Evolutionary conservation across 2,329 filamentous ascomycete species (phyloP).

Genomic region (Nemania diffusa): DNA sequence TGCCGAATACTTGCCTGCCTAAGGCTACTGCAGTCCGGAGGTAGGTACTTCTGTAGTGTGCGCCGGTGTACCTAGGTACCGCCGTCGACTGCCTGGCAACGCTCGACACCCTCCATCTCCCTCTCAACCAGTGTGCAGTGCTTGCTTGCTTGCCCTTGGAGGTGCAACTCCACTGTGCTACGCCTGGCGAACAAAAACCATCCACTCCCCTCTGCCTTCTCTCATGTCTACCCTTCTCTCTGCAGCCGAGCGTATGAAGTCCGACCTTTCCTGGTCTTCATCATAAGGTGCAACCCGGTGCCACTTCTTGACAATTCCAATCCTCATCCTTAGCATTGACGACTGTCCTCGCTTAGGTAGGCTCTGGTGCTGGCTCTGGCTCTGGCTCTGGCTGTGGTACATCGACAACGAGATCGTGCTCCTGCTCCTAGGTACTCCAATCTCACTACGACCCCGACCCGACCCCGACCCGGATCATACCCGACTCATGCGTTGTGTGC

Average conservation of each 20-base stretch:
- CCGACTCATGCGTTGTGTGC: too few relatives aligned
- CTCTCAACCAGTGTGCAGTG: slow-evolving; percentile 43
- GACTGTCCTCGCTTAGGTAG: slow-evolving; percentile 32
- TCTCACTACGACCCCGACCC: slow-evolving; percentile 8
- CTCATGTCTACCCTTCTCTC: slow-evolving; percentile 36
- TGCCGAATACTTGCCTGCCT: too few relatives aligned
- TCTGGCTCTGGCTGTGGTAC: too few relatives aligned
- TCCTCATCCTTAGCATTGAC: slow-evolving; percentile 41
- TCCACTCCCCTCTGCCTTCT: slow-evolving; percentile 42
- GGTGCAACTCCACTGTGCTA: slow-evolving; percentile 44
- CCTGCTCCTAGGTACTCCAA: not conserved
- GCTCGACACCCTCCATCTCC: slow-evolving; percentile 40
- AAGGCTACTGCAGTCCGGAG: not conserved
- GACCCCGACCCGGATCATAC: slow-evolving; percentile 12
- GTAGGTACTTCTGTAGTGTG: not conserved
- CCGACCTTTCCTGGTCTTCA: slow-evolving; percentile 32
- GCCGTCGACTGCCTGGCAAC: slow-evolving; percentile 44
- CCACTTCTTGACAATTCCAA: slow-evolving; percentile 41
- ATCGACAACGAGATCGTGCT: slow-evolving; percentile 16
- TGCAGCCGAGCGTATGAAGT: slow-evolving; percentile 43
- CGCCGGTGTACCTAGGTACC: slow-evolving; percentile 16
- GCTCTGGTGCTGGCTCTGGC: slow-evolving; percentile 25
- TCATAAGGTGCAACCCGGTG: slow-evolving; percentile 37
- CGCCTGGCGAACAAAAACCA: slow-evolving; percentile 45
- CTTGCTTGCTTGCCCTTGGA: slow-evolving; percentile 22